phyloP scores from a whole-genome alignment of 768 basidiomycete species.

The Agrocybe praecox region DNA sequence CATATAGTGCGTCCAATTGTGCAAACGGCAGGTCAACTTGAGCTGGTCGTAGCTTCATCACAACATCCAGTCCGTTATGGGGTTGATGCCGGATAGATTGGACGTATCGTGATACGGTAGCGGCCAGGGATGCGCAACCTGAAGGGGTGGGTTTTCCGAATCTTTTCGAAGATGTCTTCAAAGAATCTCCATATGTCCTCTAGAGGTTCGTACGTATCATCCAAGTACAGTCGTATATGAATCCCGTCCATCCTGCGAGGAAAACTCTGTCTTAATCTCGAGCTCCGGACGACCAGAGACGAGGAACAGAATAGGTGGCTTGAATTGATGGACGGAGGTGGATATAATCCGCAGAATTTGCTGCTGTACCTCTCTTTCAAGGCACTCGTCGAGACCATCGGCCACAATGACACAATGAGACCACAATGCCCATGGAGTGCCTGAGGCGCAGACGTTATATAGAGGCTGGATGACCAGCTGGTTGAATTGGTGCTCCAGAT shows the following conservation, averaged over 20 bases:
- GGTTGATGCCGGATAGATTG: constrained; percentile 3
- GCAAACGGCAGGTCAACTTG: not conserved
- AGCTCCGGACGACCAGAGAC: constrained; percentile 13
- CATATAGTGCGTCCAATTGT: not conserved
- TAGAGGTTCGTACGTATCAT: not conserved
- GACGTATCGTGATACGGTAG: constrained; percentile 13
- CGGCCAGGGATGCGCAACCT: constrained; percentile 9
- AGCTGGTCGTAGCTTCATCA: not conserved
- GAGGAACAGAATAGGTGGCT: constrained; percentile 2
- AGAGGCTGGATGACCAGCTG: too few species aligned
- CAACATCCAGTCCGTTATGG: not conserved
- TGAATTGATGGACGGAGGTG: not conserved
- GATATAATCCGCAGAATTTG: not conserved
- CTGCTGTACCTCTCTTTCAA: not conserved
- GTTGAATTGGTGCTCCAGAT: not conserved
- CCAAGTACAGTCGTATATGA: not conserved
- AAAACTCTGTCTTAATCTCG: constrained; percentile 7
- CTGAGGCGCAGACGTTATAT: too few species aligned
- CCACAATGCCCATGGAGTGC: too few species aligned
- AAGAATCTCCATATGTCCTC: constrained; percentile 9
- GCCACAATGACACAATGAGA: not conserved
- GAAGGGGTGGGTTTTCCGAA: constrained; percentile 2
- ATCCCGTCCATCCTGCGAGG: not conserved
- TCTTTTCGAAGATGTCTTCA: not conserved
- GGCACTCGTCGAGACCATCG: constrained; percentile 27